A percentile compares a stretch with the other conserved stretches of the same genome.
phyloP scores from a whole-genome alignment of 805 yeast genomes.

The Ogataea ganodermae region DNA sequence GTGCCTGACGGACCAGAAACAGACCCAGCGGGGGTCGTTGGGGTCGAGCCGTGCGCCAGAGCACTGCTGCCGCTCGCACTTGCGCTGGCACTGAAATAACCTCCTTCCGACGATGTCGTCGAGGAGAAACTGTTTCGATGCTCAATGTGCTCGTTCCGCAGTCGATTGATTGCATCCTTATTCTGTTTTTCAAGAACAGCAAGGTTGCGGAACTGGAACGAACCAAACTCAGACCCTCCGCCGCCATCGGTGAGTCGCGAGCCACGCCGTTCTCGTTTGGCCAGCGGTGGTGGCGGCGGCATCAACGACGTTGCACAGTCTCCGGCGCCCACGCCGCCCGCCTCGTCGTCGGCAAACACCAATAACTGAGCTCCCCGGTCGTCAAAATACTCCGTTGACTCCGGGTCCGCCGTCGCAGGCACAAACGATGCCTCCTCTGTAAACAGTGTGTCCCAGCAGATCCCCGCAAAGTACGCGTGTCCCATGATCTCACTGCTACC shows the following conservation, averaged over 20 bases:
- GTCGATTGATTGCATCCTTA: conserved; percentile 84
- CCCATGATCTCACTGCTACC: conserved; percentile 78
- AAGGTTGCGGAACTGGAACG: conserved; percentile 85
- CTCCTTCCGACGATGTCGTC: conserved; percentile 50
- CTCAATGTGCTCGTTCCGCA: conserved; percentile 80
- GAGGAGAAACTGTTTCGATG: conserved; percentile 43
- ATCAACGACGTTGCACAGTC: conserved; percentile 10
- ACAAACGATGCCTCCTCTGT: conserved; percentile 77
- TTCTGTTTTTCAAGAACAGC: conserved; percentile 92
- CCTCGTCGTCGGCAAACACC: conserved; percentile 54
- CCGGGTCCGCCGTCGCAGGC: conserved; percentile 78
- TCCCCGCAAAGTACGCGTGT: conserved; percentile 74
- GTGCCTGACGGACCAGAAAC: conserved; percentile 4
- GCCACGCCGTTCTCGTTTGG: conserved; percentile 69
- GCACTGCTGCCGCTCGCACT: conserved; percentile 21
- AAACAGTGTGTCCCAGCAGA: conserved; percentile 75
- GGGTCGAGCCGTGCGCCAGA: conserved; percentile 21
- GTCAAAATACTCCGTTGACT: conserved; percentile 89
- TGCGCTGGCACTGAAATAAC: conserved; percentile 21
- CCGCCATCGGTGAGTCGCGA: conserved; percentile 67
- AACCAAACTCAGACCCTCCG: conserved; percentile 76
- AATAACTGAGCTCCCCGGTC: conserved; percentile 79
- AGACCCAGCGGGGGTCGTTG: conserved; percentile 28
- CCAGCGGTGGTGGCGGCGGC: conserved; percentile 33
- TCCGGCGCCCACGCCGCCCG: conserved; percentile 31